These are phyloP conservation scores for Ensete ventricosum DNA, from an alignment of 176 grass and related monocot genomes.

Conservation along the genomic window DNA sequence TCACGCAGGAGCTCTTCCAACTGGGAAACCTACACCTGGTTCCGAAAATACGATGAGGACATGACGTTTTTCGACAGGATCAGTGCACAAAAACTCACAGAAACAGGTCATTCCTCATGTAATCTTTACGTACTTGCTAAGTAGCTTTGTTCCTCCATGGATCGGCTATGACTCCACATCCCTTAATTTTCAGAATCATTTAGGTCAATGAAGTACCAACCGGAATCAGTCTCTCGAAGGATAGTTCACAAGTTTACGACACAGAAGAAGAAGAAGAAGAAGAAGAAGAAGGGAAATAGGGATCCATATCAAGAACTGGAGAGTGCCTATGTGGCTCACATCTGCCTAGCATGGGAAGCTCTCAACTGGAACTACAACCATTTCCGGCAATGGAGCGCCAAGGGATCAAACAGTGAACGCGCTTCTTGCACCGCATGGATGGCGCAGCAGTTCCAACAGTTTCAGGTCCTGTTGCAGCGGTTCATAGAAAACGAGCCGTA, in stretches of 20 bases:
- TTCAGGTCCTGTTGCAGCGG: constrained; percentile 72
- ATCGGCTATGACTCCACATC: no score
- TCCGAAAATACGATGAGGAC: constrained; percentile 90
- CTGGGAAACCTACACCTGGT: constrained; percentile 82
- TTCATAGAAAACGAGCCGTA: constrained; percentile 95
- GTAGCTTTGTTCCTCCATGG: no score
- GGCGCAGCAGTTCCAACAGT: constrained; percentile 93
- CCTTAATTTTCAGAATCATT: constrained; percentile 52
- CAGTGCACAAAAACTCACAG: constrained; percentile 76
- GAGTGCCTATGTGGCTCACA: constrained; percentile 74
- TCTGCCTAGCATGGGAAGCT: constrained; percentile 87
- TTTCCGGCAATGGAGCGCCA: constrained; percentile 37
- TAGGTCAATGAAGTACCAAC: constrained; percentile 60
- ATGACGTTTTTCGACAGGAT: constrained; percentile 90
- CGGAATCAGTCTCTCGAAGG: constrained; percentile 55
- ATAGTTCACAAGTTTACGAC: constrained; percentile 59
- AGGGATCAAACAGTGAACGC: constrained; percentile 22
- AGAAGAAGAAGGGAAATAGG: constrained; percentile 11
- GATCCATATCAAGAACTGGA: constrained; percentile 78
- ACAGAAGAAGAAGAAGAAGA: constrained; percentile 32
- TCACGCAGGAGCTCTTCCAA: constrained; percentile 77
- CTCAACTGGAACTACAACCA: constrained; percentile 76
- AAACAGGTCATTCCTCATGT: constrained; percentile 42
- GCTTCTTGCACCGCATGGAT: constrained; percentile 54
- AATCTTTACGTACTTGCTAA: neutral